These are phyloP conservation scores for Ajuga chamaepitys DNA, from an alignment of 257 asterid genomes.

Conservation along the genomic window DNA sequence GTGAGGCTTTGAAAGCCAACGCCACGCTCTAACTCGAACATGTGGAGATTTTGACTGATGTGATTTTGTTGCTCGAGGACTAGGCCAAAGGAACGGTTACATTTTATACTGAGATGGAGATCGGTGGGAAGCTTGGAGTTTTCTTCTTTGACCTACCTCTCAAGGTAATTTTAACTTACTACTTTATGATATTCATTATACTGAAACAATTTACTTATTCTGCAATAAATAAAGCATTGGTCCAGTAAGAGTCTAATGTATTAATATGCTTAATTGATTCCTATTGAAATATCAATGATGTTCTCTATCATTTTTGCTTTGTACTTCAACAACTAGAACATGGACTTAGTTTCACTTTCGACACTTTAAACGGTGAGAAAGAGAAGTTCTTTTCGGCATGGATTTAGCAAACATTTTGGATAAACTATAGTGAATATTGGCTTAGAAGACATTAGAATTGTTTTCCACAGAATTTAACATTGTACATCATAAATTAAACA, in stretches of 20 bases:
- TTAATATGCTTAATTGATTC: not conserved
- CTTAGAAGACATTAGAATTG: not conserved
- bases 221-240: not conserved
- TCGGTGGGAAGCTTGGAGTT: conserved; percentile 55
- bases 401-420: too few relatives aligned
- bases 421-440: too few relatives aligned
- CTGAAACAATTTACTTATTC: not conserved
- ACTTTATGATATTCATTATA: not conserved
- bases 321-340: too few relatives aligned
- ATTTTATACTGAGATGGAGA: conserved; percentile 57
- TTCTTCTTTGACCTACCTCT: too few relatives aligned
- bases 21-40: conserved; percentile 70
- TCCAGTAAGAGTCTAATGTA: not conserved
- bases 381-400: too few relatives aligned
- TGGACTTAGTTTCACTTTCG: too few relatives aligned
- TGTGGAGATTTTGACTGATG: conserved; percentile 55
- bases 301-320: too few relatives aligned
- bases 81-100: conserved; percentile 53
- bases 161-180: conserved; percentile 37
- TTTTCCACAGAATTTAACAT: not conserved
- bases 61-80: conserved; percentile 57
- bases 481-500: not conserved
- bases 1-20: conserved; percentile 51
- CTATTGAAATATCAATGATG: not conserved
- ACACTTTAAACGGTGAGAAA: too few relatives aligned